These are phyloP conservation scores for Pseudoneurospora amorphoporcata DNA, from an alignment of 495 filamentous ascomycete genomes.

Conservation along the genomic window DNA sequence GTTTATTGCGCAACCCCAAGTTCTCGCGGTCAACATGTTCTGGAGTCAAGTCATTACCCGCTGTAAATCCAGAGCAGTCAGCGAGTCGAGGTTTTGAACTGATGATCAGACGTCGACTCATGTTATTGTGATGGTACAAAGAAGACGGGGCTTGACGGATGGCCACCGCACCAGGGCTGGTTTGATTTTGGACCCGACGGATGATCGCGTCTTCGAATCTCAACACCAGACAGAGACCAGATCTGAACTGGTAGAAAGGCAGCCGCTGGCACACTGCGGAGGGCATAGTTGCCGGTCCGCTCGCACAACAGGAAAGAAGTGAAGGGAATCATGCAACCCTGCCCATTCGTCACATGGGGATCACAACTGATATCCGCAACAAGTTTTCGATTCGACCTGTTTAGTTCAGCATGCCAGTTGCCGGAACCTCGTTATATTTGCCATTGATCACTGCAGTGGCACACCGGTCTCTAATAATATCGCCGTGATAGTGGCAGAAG, in stretches of 20 bases:
- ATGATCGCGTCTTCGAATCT: not conserved
- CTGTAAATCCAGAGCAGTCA: not conserved
- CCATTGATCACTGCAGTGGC: not conserved
- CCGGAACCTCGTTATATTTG: not conserved
- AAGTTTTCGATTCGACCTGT: not conserved
- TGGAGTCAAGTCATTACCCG: not conserved
- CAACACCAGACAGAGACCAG: not conserved
- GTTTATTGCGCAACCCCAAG: conserved; percentile 2
- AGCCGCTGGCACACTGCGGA: not conserved
- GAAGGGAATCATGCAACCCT: not conserved
- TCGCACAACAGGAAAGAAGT: not conserved
- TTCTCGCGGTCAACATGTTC: not conserved
- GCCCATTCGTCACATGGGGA: not conserved
- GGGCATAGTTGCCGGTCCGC: not conserved
- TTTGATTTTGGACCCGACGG: not conserved
- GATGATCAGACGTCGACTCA: not conserved
- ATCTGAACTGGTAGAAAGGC: not conserved
- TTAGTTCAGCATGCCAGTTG: not conserved
- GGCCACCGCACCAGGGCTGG: not conserved
- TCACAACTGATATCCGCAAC: not conserved
- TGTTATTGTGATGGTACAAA: not conserved
- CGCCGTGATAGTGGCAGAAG: not conserved
- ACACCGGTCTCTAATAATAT: not conserved
- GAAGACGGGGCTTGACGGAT: not conserved
- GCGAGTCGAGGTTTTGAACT: not conserved